A percentile compares a stretch with the other conserved stretches of the same genome.
Evolutionary conservation across 768 basidiomycete genomes (phyloP).

Genomic region (Leucosporidium scottii): DNA sequence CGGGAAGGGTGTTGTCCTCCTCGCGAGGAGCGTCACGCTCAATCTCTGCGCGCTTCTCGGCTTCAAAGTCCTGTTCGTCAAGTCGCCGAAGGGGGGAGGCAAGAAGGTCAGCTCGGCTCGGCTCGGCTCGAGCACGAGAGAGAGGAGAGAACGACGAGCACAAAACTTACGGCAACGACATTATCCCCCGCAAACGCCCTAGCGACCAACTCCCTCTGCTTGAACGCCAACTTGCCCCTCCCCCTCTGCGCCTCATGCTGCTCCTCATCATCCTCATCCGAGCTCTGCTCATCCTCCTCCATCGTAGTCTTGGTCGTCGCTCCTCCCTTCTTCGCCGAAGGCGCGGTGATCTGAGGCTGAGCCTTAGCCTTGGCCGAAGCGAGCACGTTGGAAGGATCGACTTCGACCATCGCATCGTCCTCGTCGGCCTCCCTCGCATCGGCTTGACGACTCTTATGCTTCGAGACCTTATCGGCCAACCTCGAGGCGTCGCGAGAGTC

Average conservation of each 20-base stretch:
- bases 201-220: constrained; percentile 86
- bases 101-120: background rate
- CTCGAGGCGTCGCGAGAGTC: constrained; percentile 45
- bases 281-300: constrained; percentile 50
- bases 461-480: constrained; percentile 29
- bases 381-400: constrained; percentile 53
- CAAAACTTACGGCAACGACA: constrained; percentile 65
- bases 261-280: constrained; percentile 40
- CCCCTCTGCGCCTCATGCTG: constrained; percentile 42
- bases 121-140: no score
- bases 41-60: constrained; percentile 71
- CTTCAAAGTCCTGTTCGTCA: constrained; percentile 69
- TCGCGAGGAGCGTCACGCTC: constrained; percentile 79
- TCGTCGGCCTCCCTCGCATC: constrained; percentile 55
- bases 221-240: constrained; percentile 57
- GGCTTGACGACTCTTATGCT: constrained; percentile 47
- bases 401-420: constrained; percentile 75
- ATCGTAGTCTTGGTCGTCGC: constrained; percentile 54
- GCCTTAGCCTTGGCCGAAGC: constrained; percentile 35
- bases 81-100: background rate
- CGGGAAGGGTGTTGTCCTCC: constrained; percentile 82
- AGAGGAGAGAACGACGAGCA: background rate
- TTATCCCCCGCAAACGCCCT: constrained; percentile 96
- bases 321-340: constrained; percentile 37
- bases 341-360: constrained; percentile 36